A percentile compares a stretch with the other conserved stretches of the same genome.
These are phyloP conservation scores for Botrytis medusae DNA, from an alignment of 2,329 filamentous ascomycete genomes.

Conservation along the genomic window DNA sequence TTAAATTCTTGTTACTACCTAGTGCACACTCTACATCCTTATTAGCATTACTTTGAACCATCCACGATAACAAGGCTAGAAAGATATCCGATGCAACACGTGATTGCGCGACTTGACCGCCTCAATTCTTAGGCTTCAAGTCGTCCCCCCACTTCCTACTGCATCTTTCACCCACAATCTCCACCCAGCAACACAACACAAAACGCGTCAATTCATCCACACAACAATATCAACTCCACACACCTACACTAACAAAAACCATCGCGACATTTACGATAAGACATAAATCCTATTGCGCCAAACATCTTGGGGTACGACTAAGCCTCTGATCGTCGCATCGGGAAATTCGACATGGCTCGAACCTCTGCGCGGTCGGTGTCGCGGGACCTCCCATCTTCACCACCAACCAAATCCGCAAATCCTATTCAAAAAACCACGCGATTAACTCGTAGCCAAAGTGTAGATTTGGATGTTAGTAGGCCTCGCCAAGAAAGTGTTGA, in stretches of 20 bases:
- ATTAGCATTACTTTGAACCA: not conserved
- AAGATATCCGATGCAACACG: not conserved
- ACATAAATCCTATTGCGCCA: not conserved
- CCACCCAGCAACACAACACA: conserved; percentile 3
- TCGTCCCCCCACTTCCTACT: not conserved
- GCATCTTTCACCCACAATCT: not conserved
- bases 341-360: conserved; percentile 13
- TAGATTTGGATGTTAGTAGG: conserved; percentile 36
- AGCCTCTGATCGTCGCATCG: not conserved
- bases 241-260: not conserved
- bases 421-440: conserved; percentile 32
- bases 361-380: not conserved
- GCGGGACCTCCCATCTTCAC: conserved; percentile 35
- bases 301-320: not conserved
- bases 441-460: conserved; percentile 43
- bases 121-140: not conserved
- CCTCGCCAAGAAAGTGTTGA: conserved; percentile 32
- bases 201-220: conserved; percentile 2
- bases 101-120: not conserved
- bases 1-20: not conserved
- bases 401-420: conserved; percentile 33
- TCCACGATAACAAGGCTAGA: not conserved
- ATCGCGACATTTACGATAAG: not conserved
- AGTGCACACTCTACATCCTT: not conserved
- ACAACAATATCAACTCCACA: conserved; percentile 5